Evolutionary conservation across 768 basidiomycete genomes (phyloP).

Genomic region (Pleurotus djamor): DNA sequence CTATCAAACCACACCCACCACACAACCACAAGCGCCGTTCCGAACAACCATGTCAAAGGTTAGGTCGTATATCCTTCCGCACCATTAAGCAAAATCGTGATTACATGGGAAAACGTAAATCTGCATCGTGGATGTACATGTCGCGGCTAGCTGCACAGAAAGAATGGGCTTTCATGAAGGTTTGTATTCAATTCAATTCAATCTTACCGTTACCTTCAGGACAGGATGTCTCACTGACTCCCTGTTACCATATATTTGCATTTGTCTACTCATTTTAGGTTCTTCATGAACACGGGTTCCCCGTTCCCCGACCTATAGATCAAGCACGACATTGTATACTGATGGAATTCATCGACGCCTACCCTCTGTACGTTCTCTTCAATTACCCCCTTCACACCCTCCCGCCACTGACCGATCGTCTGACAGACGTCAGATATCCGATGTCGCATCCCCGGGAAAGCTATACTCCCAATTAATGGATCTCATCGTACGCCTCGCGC

Average conservation of each 20-base stretch:
- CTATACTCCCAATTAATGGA: conserved; percentile 94
- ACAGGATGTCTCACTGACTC: too few relatives aligned
- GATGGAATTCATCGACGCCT: conserved; percentile 96
- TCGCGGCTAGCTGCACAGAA: conserved; percentile 94
- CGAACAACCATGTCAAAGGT: conserved; percentile 38
- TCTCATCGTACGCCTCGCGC: conserved; percentile 91
- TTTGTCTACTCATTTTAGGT: conserved; percentile 47
- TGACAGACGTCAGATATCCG: conserved; percentile 80
- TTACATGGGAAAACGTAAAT: conserved; percentile 93
- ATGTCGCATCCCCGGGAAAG: conserved; percentile 82
- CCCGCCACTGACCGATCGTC: conserved; percentile 6
- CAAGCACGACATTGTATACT: conserved; percentile 93
- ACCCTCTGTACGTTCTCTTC: conserved; percentile 70
- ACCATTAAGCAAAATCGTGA: conserved; percentile 96
- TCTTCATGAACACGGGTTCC: conserved; percentile 87
- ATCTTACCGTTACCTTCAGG: neutral
- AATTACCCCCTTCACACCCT: neutral
- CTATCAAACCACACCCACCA: too few relatives aligned
- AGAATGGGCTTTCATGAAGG: conserved; percentile 99
- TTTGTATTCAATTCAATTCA: conserved; percentile 21
- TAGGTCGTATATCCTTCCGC: conserved; percentile 97
- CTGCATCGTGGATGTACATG: conserved; percentile 99
- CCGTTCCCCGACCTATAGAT: conserved; percentile 91
- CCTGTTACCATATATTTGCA: too few relatives aligned
- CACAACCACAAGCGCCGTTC: neutral